phyloP scores from a whole-genome alignment of 129 eudicot species.

The Artemisia argyi region DNA sequence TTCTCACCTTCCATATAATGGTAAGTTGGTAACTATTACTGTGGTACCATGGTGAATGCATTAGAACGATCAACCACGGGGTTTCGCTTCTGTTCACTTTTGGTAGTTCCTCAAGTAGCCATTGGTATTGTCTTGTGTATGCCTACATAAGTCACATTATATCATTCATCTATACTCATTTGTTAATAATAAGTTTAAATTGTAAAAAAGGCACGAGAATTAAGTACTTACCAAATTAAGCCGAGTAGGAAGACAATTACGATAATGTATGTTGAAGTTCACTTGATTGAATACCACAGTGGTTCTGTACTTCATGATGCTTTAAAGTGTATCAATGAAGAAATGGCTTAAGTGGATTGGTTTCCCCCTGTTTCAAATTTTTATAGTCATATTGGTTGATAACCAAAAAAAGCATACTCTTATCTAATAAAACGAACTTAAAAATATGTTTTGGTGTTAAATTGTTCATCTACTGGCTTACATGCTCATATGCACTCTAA shows the following conservation, averaged over 20 bases:
- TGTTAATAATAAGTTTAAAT: neutral
- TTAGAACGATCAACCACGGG: constrained; percentile 55
- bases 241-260: no score
- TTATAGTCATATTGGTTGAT: no score
- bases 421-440: no score
- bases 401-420: no score
- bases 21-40: constrained; percentile 43
- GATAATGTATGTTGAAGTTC: constrained; percentile 48
- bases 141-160: constrained; percentile 22
- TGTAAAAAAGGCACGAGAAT: no score
- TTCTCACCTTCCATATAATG: constrained; percentile 57
- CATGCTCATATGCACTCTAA: no score
- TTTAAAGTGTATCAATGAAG: no score
- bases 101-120: constrained; percentile 43
- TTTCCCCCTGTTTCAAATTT: no score
- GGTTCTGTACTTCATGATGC: constrained; percentile 45
- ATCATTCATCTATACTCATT: neutral
- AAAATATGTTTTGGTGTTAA: no score
- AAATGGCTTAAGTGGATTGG: no score
- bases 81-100: constrained; percentile 60
- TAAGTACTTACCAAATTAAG: no score
- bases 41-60: constrained; percentile 62
- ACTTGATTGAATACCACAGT: constrained; percentile 56
- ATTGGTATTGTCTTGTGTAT: constrained; percentile 45
- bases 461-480: no score